These are phyloP conservation scores for Sarocladium kiliense DNA, from an alignment of 2,329 filamentous ascomycete species.

Conservation along the genomic window DNA sequence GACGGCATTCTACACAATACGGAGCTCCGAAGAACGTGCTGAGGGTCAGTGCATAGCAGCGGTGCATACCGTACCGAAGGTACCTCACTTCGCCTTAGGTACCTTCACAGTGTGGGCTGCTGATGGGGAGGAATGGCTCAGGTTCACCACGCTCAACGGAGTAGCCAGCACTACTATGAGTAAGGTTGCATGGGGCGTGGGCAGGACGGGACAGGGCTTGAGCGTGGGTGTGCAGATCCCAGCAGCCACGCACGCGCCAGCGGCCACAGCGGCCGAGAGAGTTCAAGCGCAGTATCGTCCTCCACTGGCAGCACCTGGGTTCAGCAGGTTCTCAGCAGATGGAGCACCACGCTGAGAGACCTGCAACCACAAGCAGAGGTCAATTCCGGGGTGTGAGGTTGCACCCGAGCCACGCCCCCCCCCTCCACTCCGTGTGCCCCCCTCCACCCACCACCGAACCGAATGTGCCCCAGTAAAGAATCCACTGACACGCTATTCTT, in stretches of 20 bases:
- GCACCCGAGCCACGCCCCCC: constrained; percentile 3
- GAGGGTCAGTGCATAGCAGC: no score
- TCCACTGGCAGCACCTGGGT: neutral
- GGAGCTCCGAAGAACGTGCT: no score
- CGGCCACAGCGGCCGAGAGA: constrained; percentile 4
- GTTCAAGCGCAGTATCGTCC: neutral
- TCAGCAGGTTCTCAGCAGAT: no score
- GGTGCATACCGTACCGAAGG: no score
- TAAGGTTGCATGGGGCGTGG: neutral
- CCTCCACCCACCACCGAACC: neutral
- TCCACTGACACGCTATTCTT: constrained; percentile 8
- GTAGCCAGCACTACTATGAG: no score
- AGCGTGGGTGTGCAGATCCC: constrained; percentile 9
- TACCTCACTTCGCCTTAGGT: no score
- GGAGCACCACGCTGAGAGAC: neutral
- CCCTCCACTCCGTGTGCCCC: neutral
- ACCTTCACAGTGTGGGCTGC: no score
- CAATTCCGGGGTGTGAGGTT: constrained; percentile 3
- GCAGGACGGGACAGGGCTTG: neutral
- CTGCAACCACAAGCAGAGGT: neutral
- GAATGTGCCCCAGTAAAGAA: constrained; percentile 1
- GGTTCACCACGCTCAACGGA: no score
- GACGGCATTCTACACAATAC: neutral
- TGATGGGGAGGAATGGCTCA: no score
- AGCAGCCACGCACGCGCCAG: constrained; percentile 2